A percentile compares a stretch with the other conserved stretches of the same genome.
These are phyloP conservation scores for Zoysia pacifica DNA, from an alignment of 176 grass and related monocot species.

Conservation along the genomic window DNA sequence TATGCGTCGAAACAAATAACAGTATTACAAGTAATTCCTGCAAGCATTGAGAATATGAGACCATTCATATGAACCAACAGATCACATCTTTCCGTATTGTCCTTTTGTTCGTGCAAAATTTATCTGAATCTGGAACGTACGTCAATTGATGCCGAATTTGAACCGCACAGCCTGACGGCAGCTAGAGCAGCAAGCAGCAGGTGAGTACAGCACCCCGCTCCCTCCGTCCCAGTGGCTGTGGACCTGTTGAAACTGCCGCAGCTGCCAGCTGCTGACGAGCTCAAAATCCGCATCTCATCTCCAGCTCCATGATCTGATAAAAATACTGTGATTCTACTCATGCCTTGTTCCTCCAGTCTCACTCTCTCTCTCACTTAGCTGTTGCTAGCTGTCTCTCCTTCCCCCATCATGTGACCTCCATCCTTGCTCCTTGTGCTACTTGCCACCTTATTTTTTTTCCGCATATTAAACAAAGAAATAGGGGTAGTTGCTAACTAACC, in stretches of 20 bases:
- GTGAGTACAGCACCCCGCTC: background rate
- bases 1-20: background rate
- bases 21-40: no score
- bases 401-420: constrained; percentile 60
- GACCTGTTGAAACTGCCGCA: constrained; percentile 1
- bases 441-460: no score
- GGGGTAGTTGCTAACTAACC: no score
- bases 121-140: constrained; percentile 30
- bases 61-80: no score
- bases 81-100: background rate
- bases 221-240: no score
- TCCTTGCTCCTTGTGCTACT: no score
- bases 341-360: constrained; percentile 1
- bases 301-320: constrained; percentile 42
- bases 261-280: constrained; percentile 20
- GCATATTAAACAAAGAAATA: no score
- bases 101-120: background rate
- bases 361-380: constrained; percentile 57
- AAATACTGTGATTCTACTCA: background rate
- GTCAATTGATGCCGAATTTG: constrained; percentile 33
- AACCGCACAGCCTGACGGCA: background rate
- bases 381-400: constrained; percentile 84
- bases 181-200: background rate
- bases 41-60: background rate
- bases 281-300: constrained; percentile 37